Evolutionary conservation across 2,329 filamentous ascomycete species (phyloP).

Genomic region (Diaporthe batatas): DNA sequence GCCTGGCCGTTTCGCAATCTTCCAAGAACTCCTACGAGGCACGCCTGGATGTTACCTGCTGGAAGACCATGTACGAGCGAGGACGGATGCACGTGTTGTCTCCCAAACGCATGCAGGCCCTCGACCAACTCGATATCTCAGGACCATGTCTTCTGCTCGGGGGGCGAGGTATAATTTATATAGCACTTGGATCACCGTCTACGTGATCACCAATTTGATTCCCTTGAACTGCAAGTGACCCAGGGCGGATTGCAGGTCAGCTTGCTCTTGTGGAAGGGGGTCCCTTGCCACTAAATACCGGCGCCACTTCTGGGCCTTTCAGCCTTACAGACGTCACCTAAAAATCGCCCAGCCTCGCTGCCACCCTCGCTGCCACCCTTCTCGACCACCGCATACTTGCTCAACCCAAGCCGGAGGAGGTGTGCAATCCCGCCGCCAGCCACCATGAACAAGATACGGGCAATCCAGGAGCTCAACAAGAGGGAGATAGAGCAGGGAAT

Average conservation of each 20-base stretch:
- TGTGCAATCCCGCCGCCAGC: conserved; percentile 16
- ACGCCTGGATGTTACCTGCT: too few relatives aligned
- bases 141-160: not conserved
- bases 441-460: conserved; percentile 92
- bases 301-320: conserved; percentile 24
- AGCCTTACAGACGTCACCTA: conserved; percentile 39
- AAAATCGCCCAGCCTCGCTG: conserved; percentile 31
- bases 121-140: not conserved
- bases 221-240: not conserved
- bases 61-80: not conserved
- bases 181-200: not conserved
- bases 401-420: not conserved
- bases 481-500: conserved; percentile 91
- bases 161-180: not conserved
- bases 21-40: too few relatives aligned
- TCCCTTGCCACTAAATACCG: conserved; percentile 26
- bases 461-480: conserved; percentile 93
- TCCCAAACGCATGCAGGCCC: not conserved
- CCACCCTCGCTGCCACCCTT: conserved; percentile 10
- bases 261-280: not conserved
- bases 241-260: too few relatives aligned
- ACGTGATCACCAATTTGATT: not conserved
- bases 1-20: too few relatives aligned
- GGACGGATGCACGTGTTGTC: not conserved
- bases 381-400: not conserved